A percentile compares a stretch with the other conserved stretches of the same genome.
Evolutionary conservation across 306 rosid genomes (phyloP).

Genomic region (Biancaea sappan): DNA sequence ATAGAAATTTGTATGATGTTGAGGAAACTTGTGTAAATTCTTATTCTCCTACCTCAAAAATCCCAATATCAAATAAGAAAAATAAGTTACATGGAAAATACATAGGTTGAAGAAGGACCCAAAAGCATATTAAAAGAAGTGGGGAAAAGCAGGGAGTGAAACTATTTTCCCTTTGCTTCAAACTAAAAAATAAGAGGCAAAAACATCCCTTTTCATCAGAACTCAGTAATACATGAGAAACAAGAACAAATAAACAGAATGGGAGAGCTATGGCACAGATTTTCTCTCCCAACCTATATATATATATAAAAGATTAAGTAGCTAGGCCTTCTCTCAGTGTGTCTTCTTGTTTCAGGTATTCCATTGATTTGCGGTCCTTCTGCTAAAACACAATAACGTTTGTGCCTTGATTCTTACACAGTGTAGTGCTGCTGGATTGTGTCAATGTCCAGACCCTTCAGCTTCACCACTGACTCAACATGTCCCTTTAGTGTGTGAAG

Average conservation of each 20-base stretch:
- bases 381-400: constrained; percentile 31
- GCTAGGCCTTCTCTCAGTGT: constrained; percentile 41
- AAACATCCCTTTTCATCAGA: constrained; percentile 39
- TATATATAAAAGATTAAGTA: constrained; percentile 24
- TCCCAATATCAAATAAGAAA: constrained; percentile 23
- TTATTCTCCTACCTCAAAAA: constrained; percentile 33
- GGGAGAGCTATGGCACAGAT: constrained; percentile 42
- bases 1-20: background rate
- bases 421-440: constrained; percentile 97
- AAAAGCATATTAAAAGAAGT: constrained; percentile 8
- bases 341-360: constrained; percentile 30
- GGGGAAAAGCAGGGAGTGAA: constrained; percentile 25
- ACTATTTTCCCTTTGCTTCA: constrained; percentile 37
- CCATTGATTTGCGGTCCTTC: constrained; percentile 25
- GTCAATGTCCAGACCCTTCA: constrained; percentile 92
- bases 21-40: background rate
- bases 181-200: constrained; percentile 38
- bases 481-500: constrained; percentile 95
- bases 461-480: constrained; percentile 97
- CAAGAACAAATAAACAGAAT: constrained; percentile 22
- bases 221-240: constrained; percentile 40
- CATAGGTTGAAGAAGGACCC: constrained; percentile 26
- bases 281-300: constrained; percentile 36
- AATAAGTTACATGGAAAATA: constrained; percentile 20
- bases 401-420: constrained; percentile 50